Evolutionary conservation across 371 early-diverging fungal genomes (phyloP).

Genomic region (Mortierella sp.): DNA sequence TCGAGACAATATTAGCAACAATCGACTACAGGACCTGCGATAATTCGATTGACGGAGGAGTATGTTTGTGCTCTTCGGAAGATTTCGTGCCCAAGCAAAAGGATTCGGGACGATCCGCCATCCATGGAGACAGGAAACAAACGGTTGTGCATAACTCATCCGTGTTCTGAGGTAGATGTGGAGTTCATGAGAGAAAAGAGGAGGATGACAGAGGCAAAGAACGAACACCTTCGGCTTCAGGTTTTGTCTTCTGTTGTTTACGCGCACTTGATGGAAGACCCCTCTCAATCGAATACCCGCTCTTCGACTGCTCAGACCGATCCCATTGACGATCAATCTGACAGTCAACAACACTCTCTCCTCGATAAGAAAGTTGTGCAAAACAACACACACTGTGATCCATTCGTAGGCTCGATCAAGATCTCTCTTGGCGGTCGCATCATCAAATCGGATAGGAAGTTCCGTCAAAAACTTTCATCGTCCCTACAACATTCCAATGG

Average conservation of each 20-base stretch:
- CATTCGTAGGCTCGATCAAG: background rate
- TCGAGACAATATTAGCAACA: too few relatives aligned
- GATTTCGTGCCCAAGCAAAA: too few relatives aligned
- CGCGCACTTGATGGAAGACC: too few relatives aligned
- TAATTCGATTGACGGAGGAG: too few relatives aligned
- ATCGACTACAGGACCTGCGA: too few relatives aligned
- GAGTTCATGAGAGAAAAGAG: too few relatives aligned
- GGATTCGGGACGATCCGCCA: too few relatives aligned
- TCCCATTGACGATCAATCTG: background rate
- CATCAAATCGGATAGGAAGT: background rate
- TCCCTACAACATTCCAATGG: slow-evolving; percentile 20
- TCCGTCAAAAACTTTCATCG: background rate
- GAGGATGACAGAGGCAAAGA: background rate
- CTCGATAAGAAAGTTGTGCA: slow-evolving; percentile 14
- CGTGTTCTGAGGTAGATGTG: too few relatives aligned
- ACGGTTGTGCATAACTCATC: too few relatives aligned
- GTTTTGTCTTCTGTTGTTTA: background rate
- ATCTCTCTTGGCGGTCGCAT: background rate
- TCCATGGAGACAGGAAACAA: too few relatives aligned
- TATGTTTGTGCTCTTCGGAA: too few relatives aligned
- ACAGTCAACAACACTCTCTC: background rate
- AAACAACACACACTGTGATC: background rate
- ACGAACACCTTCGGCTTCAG: background rate
- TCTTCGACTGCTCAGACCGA: background rate
- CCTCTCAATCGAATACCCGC: background rate